These are phyloP conservation scores for Fusarium sp. DNA, from an alignment of 2,329 filamentous ascomycete genomes.

Conservation along the genomic window DNA sequence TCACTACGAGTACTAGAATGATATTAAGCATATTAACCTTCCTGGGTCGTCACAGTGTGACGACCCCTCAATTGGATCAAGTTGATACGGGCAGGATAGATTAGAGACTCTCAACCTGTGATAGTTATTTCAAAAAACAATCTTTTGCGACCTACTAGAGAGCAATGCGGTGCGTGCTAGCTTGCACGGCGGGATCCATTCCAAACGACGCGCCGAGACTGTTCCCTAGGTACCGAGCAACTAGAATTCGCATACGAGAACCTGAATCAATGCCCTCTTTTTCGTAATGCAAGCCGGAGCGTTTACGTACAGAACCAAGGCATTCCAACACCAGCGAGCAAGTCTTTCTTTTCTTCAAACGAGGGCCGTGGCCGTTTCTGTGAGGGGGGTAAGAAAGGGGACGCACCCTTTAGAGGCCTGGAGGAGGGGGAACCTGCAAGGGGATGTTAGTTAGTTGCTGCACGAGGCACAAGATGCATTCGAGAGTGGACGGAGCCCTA, in stretches of 20 bases:
- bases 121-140: constrained; percentile 34
- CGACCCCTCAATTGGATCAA: constrained; percentile 17
- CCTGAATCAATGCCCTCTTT: constrained; percentile 38
- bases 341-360: constrained; percentile 6
- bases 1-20: constrained; percentile 22
- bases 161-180: constrained; percentile 27
- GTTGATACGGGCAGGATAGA: constrained; percentile 19
- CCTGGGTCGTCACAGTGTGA: constrained; percentile 5
- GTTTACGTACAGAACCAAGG: constrained; percentile 38
- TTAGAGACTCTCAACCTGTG: constrained; percentile 27
- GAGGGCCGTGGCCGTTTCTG: constrained; percentile 3
- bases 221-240: constrained; percentile 30
- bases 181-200: constrained; percentile 18
- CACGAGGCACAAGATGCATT: not conserved
- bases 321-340: constrained; percentile 21
- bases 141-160: constrained; percentile 37
- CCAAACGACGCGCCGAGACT: constrained; percentile 22
- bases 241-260: constrained; percentile 31
- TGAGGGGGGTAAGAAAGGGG: not conserved
- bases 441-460: constrained; percentile 28
- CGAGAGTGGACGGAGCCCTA: not conserved
- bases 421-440: constrained; percentile 66
- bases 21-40: not conserved
- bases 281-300: constrained; percentile 35
- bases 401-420: constrained; percentile 58